Evolutionary conservation across 2,329 filamentous ascomycete genomes (phyloP), one percentile per base, ranked within the genome.

Genomic region (Clonostachys chloroleuca): DNA sequence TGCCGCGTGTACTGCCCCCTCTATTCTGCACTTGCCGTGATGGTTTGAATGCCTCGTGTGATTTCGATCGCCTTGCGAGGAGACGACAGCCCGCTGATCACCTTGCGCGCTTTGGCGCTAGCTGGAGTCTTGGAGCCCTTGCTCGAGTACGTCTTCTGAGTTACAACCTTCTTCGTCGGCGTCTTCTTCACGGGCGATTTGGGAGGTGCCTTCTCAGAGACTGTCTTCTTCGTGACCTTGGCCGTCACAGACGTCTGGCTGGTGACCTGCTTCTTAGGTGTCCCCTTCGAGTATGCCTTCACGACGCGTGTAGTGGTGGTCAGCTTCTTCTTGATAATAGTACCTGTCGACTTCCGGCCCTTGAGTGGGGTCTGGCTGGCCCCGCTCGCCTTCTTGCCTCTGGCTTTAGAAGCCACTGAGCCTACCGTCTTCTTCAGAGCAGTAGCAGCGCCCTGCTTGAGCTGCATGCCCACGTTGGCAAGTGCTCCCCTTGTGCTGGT

Each of bases 371-470:
- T 30, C n/a, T 42, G 35, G 46, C 55, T 51, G n/a, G 52, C 49
- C 18, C 56, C 56, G 12, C 54, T 53, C 33, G 52, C 55, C 54
- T 63, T 64, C 53, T 63, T 63, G 3, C 51, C 51, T 54, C 59
- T 63, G 18, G 55, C 50, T 34, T 56, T 55, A 34, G 57, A 52
- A 8, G 59, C 54, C 39, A 65, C 40, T 12, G 47, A 20, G 8
- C 39, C 24, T 6, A 47, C 34, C 9, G 18, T 30, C 54, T 63
- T 69, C 54, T 63, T 68, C 14, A 70, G 50, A 12, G 60, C 65
- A 40, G 60, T 62, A 12, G 67, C 60, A 9, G 68, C 65, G 30
- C 60, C 59, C 53, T 67, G 67, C 49, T 59, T 62, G 3, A 63
- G 62, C 54, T 70, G 65, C 37, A 60, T 50, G 48, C 66, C 55